Conservation (phyloP, 352 stramenopile genomes). For the Phytophthora citricola region DNA sequence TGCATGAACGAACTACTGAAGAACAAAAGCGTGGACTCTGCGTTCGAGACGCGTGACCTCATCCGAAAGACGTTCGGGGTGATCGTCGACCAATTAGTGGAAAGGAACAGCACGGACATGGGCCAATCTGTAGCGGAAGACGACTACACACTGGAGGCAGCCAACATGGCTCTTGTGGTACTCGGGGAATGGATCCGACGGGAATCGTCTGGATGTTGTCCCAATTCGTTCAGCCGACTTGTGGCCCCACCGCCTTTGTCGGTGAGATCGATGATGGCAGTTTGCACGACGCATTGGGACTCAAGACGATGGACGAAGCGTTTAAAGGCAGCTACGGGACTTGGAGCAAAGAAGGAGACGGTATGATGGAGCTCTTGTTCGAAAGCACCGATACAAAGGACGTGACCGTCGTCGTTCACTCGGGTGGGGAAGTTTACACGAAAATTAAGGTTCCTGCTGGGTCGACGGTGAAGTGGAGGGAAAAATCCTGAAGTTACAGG, state of each 20-base stretch:
- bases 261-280: constrained; percentile 46
- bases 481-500: constrained; percentile 22
- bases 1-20: constrained; percentile 35
- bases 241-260: constrained; percentile 34
- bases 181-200: constrained; percentile 50
- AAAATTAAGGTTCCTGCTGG: constrained; percentile 23
- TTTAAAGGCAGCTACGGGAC: constrained; percentile 46
- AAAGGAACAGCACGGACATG: constrained; percentile 25
- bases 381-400: constrained; percentile 37
- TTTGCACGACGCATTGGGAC: constrained; percentile 37
- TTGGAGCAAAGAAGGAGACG: constrained; percentile 44
- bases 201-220: constrained; percentile 45
- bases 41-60: constrained; percentile 39
- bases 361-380: constrained; percentile 30
- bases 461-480: constrained; percentile 23
- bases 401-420: constrained; percentile 39
- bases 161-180: constrained; percentile 41
- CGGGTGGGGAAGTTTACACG: constrained; percentile 27
- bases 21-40: constrained; percentile 23
- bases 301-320: constrained; percentile 33
- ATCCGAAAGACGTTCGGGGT: constrained; percentile 35
- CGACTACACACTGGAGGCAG: constrained; percentile 39
- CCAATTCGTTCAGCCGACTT: constrained; percentile 50
- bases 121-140: constrained; percentile 20
- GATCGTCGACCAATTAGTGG: constrained; percentile 38